A percentile compares a stretch with the other conserved stretches of the same genome.
Conservation (phyloP, 179 eudicot genomes). For the Dionaea muscipula region DNA sequence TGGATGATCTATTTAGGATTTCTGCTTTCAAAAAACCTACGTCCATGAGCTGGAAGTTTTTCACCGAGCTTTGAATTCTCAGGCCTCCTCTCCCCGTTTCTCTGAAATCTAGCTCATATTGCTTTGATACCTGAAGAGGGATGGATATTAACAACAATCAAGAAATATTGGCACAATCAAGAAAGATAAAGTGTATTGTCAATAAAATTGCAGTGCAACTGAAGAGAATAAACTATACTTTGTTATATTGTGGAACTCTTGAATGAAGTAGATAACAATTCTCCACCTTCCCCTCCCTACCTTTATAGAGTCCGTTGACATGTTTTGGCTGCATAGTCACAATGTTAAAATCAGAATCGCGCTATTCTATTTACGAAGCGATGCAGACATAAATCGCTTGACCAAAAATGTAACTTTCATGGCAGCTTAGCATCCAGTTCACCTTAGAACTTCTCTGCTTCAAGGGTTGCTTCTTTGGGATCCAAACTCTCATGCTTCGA, state of each 20-base stretch:
- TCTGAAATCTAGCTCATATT: constrained; percentile 86
- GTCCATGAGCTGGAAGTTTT: constrained; percentile 86
- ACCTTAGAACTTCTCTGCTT: constrained; percentile 58
- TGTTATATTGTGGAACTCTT: constrained; percentile 64
- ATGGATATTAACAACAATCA: not conserved
- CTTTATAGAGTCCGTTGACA: constrained; percentile 43
- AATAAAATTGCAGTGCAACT: too few relatives aligned
- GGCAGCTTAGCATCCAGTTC: not conserved
- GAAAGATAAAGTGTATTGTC: too few relatives aligned
- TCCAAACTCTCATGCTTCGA: constrained; percentile 76
- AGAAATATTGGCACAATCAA: constrained; percentile 4
- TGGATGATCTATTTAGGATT: too few relatives aligned
- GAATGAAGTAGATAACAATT: constrained; percentile 57
- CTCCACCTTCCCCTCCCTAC: constrained; percentile 49
- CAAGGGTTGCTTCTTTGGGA: constrained; percentile 61
- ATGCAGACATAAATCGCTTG: not conserved
- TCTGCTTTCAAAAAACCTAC: constrained; percentile 16
- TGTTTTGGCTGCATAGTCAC: constrained; percentile 33
- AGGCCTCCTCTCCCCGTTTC: constrained; percentile 61
- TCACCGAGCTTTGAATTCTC: constrained; percentile 66
- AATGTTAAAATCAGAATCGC: not conserved
- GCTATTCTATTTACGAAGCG: not conserved
- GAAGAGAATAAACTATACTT: constrained; percentile 21
- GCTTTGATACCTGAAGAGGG: constrained; percentile 43
- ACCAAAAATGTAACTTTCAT: too few relatives aligned